Evolutionary conservation across 495 filamentous ascomycete species (phyloP).

Genomic region (Penicillium argentinense): DNA sequence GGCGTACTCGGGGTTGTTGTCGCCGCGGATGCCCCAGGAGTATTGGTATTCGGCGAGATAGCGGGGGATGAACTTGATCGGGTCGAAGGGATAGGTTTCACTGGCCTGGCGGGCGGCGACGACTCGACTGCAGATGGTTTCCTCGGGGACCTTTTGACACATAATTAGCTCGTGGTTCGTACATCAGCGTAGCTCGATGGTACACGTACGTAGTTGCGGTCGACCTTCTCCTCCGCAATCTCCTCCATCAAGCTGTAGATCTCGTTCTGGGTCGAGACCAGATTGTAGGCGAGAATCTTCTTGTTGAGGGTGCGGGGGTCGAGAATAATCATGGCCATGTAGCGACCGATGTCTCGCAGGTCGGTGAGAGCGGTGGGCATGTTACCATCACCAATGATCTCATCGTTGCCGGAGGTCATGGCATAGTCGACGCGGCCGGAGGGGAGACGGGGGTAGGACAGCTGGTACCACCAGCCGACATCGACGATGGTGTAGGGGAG

Average conservation of each 20-base stretch:
- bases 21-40: conserved; percentile 53
- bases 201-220: conserved; percentile 50
- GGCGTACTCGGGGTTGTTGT: conserved; percentile 58
- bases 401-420: conserved; percentile 42
- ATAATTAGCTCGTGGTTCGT: conserved; percentile 7
- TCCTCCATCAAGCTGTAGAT: conserved; percentile 51
- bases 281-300: conserved; percentile 54
- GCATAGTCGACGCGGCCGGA: conserved; percentile 56
- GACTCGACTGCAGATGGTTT: conserved; percentile 44
- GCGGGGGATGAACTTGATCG: conserved; percentile 43
- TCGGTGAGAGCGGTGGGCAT: conserved; percentile 50
- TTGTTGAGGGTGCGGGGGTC: conserved; percentile 60
- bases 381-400: conserved; percentile 53
- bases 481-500: conserved; percentile 63
- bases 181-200: background rate
- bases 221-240: conserved; percentile 53
- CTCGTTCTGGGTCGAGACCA: conserved; percentile 49
- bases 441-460: conserved; percentile 49
- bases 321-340: conserved; percentile 53
- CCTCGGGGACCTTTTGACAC: conserved; percentile 38
- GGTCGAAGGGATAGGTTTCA: conserved; percentile 49
- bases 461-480: conserved; percentile 61
- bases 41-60: conserved; percentile 50
- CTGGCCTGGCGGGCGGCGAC: conserved; percentile 43
- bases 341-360: conserved; percentile 55